These are phyloP conservation scores for Candida taoyuanica DNA, from an alignment of 805 yeast genomes.

Conservation along the genomic window DNA sequence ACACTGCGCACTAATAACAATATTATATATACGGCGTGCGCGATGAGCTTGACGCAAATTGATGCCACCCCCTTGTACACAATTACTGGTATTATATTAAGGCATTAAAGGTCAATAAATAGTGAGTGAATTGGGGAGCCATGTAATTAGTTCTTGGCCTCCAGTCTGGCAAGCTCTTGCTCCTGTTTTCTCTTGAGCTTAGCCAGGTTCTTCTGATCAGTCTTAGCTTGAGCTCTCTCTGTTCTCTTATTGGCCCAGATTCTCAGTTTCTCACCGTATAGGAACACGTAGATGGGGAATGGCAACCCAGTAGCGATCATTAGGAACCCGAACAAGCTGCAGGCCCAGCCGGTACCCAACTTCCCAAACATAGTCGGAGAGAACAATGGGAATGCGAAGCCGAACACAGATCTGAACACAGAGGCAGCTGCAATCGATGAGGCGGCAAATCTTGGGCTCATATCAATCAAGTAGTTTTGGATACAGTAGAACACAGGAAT, in stretches of 20 bases:
- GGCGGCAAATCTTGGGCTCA: constrained; percentile 64
- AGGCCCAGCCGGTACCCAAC: constrained; percentile 70
- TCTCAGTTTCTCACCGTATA: constrained; percentile 54
- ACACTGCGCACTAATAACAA: too few species aligned
- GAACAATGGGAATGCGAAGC: constrained; percentile 66
- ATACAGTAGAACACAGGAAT: constrained; percentile 65
- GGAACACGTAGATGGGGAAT: constrained; percentile 53
- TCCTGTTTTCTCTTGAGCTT: constrained; percentile 24
- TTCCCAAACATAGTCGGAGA: constrained; percentile 51
- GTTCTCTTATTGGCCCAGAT: constrained; percentile 51
- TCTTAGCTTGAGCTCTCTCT: constrained; percentile 41
- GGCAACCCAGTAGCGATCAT: constrained; percentile 61
- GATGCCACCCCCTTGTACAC: too few species aligned
- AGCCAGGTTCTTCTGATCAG: constrained; percentile 39
- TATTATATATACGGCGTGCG: too few species aligned
- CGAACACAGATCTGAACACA: constrained; percentile 60
- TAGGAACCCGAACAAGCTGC: constrained; percentile 55
- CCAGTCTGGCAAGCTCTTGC: constrained; percentile 10
- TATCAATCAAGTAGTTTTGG: constrained; percentile 65
- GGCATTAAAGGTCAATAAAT: neutral
- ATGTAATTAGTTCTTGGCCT: neutral
- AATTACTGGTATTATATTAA: too few species aligned
- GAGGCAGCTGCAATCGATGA: constrained; percentile 68
- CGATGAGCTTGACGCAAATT: too few species aligned
- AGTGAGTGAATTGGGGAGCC: neutral